Conservation (phyloP, 768 basidiomycete genomes). For the Guyanaporus albipodus region DNA sequence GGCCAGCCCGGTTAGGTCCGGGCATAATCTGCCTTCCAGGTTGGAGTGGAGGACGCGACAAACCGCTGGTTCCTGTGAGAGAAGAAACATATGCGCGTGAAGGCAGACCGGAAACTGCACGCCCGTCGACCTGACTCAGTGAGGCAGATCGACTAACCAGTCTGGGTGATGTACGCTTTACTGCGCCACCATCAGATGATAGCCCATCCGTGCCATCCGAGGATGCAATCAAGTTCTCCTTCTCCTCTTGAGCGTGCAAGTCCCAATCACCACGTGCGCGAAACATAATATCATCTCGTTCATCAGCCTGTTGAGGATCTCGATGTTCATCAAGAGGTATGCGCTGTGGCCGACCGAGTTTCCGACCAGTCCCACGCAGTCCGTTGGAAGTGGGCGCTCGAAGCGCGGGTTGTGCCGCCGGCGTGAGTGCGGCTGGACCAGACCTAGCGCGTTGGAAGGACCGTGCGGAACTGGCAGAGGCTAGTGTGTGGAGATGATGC, state of each 20-base stretch:
- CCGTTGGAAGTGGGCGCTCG: conserved; percentile 32
- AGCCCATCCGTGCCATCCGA: conserved; percentile 22
- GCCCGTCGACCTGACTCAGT: conserved; percentile 32
- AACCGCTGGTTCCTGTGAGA: conserved; percentile 30
- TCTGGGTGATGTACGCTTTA: conserved; percentile 25
- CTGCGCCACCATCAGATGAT: conserved; percentile 22
- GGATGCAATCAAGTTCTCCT: conserved; percentile 36
- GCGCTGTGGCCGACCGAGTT: conserved; percentile 34
- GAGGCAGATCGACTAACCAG: conserved; percentile 31
- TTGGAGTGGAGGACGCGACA: conserved; percentile 39
- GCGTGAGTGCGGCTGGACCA: conserved; percentile 43
- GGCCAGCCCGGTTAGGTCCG: conserved; percentile 44
- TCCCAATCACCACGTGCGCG: conserved; percentile 31
- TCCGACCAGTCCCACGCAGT: conserved; percentile 33
- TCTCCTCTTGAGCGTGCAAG: conserved; percentile 34
- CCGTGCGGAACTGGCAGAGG: conserved; percentile 33
- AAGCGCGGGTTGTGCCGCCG: conserved; percentile 25
- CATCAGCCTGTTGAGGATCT: conserved; percentile 29
- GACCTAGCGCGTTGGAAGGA: conserved; percentile 68
- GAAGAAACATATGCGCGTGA: conserved; percentile 32
- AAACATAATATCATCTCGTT: conserved; percentile 32
- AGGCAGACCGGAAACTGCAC: conserved; percentile 31
- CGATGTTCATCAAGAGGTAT: conserved; percentile 36
- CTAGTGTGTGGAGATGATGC: conserved; percentile 26
- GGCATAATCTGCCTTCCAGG: conserved; percentile 41